These are phyloP conservation scores for Backusella parvicylindrica DNA, from an alignment of 192 early-diverging fungal genomes.

Conservation along the genomic window DNA sequence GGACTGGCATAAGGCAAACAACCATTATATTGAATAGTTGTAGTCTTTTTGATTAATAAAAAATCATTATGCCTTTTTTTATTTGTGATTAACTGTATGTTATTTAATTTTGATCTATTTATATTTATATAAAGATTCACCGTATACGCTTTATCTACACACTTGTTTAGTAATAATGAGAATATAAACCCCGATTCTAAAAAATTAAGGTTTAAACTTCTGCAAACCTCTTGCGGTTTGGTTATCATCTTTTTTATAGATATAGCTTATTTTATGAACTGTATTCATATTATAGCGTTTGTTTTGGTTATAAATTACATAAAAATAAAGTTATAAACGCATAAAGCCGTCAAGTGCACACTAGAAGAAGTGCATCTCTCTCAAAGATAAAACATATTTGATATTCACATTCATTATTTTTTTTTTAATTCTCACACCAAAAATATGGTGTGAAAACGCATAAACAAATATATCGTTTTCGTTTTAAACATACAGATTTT, in stretches of 20 bases:
- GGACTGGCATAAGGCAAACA: slow-evolving; percentile 54
- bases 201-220: too few relatives aligned
- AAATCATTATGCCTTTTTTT: not conserved
- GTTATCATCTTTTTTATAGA: too few relatives aligned
- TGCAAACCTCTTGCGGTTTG: too few relatives aligned
- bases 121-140: too few relatives aligned
- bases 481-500: not conserved
- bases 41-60: too few relatives aligned
- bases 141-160: too few relatives aligned
- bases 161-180: too few relatives aligned
- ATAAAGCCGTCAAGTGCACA: not conserved
- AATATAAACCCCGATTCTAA: too few relatives aligned
- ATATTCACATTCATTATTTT: not conserved
- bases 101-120: not conserved
- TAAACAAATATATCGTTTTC: not conserved
- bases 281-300: not conserved
- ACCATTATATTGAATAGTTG: slow-evolving; percentile 25
- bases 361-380: not conserved
- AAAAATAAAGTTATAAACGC: not conserved
- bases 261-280: too few relatives aligned
- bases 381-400: too few relatives aligned
- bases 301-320: not conserved
- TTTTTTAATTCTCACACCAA: not conserved
- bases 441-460: not conserved
- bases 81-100: not conserved